Conservation (phyloP, 2,329 filamentous ascomycete genomes). For the Alternaria consortialis region DNA sequence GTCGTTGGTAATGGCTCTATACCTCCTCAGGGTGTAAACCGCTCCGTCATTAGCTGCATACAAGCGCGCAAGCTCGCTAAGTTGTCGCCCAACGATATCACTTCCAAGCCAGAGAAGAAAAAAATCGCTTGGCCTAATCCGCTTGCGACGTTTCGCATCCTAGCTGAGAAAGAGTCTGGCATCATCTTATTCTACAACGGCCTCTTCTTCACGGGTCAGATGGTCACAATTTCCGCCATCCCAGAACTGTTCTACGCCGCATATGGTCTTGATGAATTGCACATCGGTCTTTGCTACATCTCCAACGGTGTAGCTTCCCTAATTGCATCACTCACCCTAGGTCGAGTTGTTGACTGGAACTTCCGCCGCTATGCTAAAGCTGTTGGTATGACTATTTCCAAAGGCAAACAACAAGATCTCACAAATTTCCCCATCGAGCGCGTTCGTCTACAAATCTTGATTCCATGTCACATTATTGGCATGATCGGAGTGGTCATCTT, state of each 20-base stretch:
- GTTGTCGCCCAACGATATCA: neutral
- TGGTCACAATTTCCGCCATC: conserved; percentile 38
- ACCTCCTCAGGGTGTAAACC: conserved; percentile 43
- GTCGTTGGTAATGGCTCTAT: conserved; percentile 55
- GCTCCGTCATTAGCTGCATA: conserved; percentile 41
- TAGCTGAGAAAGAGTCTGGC: conserved; percentile 43
- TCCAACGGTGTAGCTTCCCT: conserved; percentile 39
- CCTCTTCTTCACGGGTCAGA: conserved; percentile 47
- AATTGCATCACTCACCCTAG: conserved; percentile 39
- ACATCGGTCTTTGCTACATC: conserved; percentile 45
- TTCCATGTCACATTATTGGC: conserved; percentile 48
- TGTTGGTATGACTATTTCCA: conserved; percentile 68
- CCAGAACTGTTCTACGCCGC: conserved; percentile 39
- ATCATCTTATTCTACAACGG: conserved; percentile 45
- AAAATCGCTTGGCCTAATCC: conserved; percentile 41
- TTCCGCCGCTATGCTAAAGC: conserved; percentile 72
- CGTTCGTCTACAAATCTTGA: conserved; percentile 53
- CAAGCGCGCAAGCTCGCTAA: conserved; percentile 36
- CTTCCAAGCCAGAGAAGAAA: conserved; percentile 17
- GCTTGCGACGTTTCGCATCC: conserved; percentile 37
- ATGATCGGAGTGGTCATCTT: conserved; percentile 50
- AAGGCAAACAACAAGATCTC: conserved; percentile 65
- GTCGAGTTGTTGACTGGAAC: conserved; percentile 71
- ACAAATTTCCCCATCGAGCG: conserved; percentile 60
- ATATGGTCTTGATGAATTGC: conserved; percentile 41